phyloP scores from a whole-genome alignment of 208 protist species.

The Blastocrithidia nonstop region DNA sequence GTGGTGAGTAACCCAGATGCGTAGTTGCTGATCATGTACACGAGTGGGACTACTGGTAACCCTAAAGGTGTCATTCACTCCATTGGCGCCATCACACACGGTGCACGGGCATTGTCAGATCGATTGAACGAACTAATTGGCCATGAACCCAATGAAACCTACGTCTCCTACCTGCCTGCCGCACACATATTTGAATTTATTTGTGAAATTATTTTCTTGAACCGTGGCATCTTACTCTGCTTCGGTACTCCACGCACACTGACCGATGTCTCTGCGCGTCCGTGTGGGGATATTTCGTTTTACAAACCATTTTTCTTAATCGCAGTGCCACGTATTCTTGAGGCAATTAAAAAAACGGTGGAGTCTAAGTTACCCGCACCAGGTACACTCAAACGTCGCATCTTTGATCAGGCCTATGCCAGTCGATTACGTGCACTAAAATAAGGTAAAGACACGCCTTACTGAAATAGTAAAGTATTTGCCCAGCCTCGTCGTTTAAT shows the following conservation, averaged over 20 bases:
- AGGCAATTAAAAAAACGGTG: conserved; percentile 72
- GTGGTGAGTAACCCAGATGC: conserved; percentile 26
- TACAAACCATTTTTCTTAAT: conserved; percentile 71
- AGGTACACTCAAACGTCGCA: conserved; percentile 34
- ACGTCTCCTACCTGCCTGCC: conserved; percentile 79
- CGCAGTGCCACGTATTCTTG: conserved; percentile 79
- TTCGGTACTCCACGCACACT: conserved; percentile 76
- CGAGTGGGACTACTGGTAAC: conserved; percentile 80
- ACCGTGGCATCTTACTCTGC: conserved; percentile 37
- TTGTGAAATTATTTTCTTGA: conserved; percentile 46
- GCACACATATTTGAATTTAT: conserved; percentile 87
- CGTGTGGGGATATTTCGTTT: conserved; percentile 55
- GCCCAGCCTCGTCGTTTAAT: conserved; percentile 20
- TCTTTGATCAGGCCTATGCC: conserved; percentile 66
- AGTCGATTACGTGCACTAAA: conserved; percentile 39
- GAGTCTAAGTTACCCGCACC: conserved; percentile 44
- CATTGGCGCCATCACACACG: conserved; percentile 32
- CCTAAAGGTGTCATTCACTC: conserved; percentile 84
- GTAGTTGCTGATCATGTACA: conserved; percentile 78
- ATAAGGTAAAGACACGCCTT: conserved; percentile 63
- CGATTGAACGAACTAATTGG: conserved; percentile 36
- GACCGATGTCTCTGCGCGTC: conserved; percentile 40
- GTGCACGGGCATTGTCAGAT: conserved; percentile 12
- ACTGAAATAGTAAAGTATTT: conserved; percentile 80
- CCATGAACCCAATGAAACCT: conserved; percentile 24